Evolutionary conservation across 106 monocot species (phyloP).

Genomic region (Acorus calamus): DNA sequence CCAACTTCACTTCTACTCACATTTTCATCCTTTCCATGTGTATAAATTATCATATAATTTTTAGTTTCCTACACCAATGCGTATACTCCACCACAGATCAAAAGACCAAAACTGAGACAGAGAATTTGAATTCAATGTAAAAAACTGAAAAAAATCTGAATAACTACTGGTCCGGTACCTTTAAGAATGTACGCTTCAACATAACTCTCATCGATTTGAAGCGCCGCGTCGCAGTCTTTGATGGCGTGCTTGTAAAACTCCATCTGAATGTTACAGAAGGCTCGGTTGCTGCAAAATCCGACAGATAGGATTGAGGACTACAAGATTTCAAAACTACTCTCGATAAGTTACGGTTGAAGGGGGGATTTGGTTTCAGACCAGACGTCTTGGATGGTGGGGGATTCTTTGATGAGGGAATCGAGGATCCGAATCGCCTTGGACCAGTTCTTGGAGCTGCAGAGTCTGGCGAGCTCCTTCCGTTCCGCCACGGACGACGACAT

Average conservation of each 20-base stretch:
- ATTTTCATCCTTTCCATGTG: too few relatives aligned
- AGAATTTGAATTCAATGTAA: too few relatives aligned
- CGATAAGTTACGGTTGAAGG: background rate
- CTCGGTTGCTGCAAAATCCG: slow-evolving; percentile 59
- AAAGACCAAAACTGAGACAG: too few relatives aligned
- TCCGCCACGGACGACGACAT: slow-evolving; percentile 32
- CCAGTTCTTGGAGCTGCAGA: slow-evolving; percentile 78
- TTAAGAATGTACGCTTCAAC: slow-evolving; percentile 85
- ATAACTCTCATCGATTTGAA: slow-evolving; percentile 49
- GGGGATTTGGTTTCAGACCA: slow-evolving; percentile 29
- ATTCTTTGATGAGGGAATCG: slow-evolving; percentile 51
- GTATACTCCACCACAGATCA: too few relatives aligned
- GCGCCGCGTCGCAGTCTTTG: slow-evolving; percentile 85
- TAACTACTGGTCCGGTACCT: slow-evolving; percentile 30
- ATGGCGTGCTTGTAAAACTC: slow-evolving; percentile 94
- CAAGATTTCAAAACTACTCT: background rate
- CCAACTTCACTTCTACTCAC: too few relatives aligned
- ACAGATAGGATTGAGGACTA: background rate
- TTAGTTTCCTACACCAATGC: too few relatives aligned
- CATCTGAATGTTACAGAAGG: slow-evolving; percentile 84
- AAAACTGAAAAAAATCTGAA: too few relatives aligned
- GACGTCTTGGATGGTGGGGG: slow-evolving; percentile 61
- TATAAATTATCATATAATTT: too few relatives aligned
- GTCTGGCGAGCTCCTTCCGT: slow-evolving; percentile 66
- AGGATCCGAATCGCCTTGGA: slow-evolving; percentile 94